phyloP scores from a whole-genome alignment of 257 asterid genomes.

The Capsicum pubescens region DNA sequence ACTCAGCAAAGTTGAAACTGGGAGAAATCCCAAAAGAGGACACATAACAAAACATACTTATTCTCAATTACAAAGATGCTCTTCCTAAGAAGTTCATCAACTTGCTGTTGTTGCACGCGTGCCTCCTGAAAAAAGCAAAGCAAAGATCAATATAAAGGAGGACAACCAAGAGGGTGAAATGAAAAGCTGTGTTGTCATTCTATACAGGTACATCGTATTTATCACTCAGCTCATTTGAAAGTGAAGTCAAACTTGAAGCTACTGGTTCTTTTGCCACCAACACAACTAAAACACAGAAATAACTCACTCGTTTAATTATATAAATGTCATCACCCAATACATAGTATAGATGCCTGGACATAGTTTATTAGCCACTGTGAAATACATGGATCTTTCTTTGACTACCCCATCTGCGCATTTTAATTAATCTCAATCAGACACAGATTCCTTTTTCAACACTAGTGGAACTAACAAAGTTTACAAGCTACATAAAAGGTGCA shows the following conservation, averaged over 20 bases:
- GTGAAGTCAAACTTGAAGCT: conserved; percentile 1
- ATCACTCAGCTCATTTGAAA: background rate
- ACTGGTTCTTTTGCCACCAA: background rate
- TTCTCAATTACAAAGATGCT: conserved; percentile 33
- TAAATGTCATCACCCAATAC: background rate
- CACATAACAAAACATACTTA: conserved; percentile 26
- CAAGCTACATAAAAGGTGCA: background rate
- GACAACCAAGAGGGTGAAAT: background rate
- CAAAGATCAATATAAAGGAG: conserved; percentile 34
- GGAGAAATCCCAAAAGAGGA: conserved; percentile 33
- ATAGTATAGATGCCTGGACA: background rate
- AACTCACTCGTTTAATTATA: background rate
- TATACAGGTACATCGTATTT: background rate
- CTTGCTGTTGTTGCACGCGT: conserved; percentile 45
- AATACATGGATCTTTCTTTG: background rate
- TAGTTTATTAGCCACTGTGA: background rate
- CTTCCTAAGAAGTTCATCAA: conserved; percentile 33
- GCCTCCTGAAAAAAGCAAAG: conserved; percentile 44
- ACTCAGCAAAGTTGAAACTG: conserved; percentile 35
- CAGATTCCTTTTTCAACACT: background rate
- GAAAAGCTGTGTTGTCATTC: background rate
- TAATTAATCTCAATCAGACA: background rate
- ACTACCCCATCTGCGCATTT: background rate
- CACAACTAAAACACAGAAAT: background rate
- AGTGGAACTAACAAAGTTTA: conserved; percentile 18